phyloP scores from a whole-genome alignment of 768 basidiomycete genomes.

The Pisolithus albus region DNA sequence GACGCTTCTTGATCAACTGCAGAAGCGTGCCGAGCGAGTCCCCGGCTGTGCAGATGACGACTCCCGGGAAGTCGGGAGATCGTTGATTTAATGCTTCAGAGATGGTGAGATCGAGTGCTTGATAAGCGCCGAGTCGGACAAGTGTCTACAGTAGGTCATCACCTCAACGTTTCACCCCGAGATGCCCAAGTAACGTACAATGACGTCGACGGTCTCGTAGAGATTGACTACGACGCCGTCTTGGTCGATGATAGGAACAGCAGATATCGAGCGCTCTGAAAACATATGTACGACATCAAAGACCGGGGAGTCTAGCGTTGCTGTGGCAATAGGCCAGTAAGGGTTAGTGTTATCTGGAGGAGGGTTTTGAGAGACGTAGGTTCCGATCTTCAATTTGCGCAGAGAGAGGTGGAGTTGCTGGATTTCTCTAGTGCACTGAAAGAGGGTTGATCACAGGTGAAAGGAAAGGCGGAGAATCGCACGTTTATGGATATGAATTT shows the following conservation, averaged over 20 bases:
- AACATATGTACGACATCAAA: slow-evolving; percentile 99
- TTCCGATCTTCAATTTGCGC: slow-evolving; percentile 86
- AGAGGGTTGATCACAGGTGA: slow-evolving; percentile 5
- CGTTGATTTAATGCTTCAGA: slow-evolving; percentile 88
- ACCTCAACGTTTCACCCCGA: slow-evolving; percentile 3
- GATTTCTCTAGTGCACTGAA: slow-evolving; percentile 80
- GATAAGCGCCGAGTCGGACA: slow-evolving; percentile 89
- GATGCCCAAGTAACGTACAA: slow-evolving; percentile 41
- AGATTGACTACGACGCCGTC: slow-evolving; percentile 91
- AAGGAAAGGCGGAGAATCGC: slow-evolving; percentile 19
- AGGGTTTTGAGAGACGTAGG: slow-evolving; percentile 63
- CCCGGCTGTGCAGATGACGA: slow-evolving; percentile 88
- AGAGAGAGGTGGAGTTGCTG: slow-evolving; percentile 73
- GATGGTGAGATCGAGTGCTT: slow-evolving; percentile 91
- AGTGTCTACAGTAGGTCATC: slow-evolving; percentile 56
- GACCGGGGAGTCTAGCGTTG: slow-evolving; percentile 83
- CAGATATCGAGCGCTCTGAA: slow-evolving; percentile 89
- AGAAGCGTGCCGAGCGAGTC: slow-evolving; percentile 90
- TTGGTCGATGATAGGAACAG: slow-evolving; percentile 92
- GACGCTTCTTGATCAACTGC: slow-evolving; percentile 84
- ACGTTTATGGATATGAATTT: slow-evolving; percentile 99
- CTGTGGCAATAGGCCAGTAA: slow-evolving; percentile 88
- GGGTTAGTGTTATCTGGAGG: slow-evolving; percentile 55
- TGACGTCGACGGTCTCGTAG: slow-evolving; percentile 98
- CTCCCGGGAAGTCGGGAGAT: slow-evolving; percentile 92